Evolutionary conservation across 768 basidiomycete species (phyloP), one percentile per base, ranked within the genome.

Genomic region (Serendipita sp.): DNA sequence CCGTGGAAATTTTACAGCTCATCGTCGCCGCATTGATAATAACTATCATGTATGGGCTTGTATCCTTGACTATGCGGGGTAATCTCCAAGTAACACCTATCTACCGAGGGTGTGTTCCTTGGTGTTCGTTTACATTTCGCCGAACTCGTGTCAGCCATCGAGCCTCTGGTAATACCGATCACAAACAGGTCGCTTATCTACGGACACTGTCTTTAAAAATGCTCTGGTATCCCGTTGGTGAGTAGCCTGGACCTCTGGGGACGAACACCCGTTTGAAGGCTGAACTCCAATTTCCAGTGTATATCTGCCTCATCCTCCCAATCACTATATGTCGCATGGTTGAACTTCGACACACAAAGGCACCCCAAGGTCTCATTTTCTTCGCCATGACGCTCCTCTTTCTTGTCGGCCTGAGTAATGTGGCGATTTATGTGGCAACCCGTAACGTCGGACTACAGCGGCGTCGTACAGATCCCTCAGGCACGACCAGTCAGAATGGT

Each of bases 171-270:
- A 60, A 60, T 34, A 60, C 55, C 4, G 34, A 60, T 60, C 55
- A 60, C 23, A 60, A 60, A 29, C 55, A 60, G 29, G 55, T 60
- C 31, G 55, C 55, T 10, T 60, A 60, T 36, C 55, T 60, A n/a
- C 55, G 55, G 10, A 29, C 55, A 4, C n/a, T 60, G 55, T 60
- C 55, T 10, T 29, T 60, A 23, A 60, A 60, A 34, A 60, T 60
- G 55, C 55, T 60, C 55, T 60, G 55, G 55, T 60, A 60, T 36
- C 55, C 55, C 18, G 23, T 23, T 60, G 55, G 55, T 60, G 27
- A 27, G 55, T 60, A n/a, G 10, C 18, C 11, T 31, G 34, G 16
- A 33, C 36, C 23, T 23, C 23, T 60, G 29, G 48, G 18, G n/a
- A 10, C 31, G n/a, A 23, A 1, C 10, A 31, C 55, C 29, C n/a